Percentiles rank a stretch among this genome's conserved stretches.
Conservation (phyloP, 2,329 filamentous ascomycete species). For the Lasiodiplodia theobromae region DNA sequence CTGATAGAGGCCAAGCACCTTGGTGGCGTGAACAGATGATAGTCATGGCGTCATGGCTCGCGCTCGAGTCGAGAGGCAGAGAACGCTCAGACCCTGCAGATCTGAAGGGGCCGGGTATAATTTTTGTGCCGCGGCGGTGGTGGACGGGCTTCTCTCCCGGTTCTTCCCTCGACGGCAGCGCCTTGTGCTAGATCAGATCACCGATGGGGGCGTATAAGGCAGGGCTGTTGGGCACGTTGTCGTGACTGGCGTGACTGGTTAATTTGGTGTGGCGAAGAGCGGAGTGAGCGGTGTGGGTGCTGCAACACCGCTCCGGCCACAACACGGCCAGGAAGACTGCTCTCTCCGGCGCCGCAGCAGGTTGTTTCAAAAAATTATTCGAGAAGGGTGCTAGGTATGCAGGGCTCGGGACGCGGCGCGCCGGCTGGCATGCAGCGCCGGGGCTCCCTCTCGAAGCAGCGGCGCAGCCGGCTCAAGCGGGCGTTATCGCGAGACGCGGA, state of each 20-base stretch:
- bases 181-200: background rate
- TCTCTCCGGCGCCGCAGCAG: background rate
- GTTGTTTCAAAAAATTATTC: background rate
- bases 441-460: background rate
- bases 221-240: background rate
- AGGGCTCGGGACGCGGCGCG: conserved; percentile 6
- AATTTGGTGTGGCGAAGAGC: conserved; percentile 17
- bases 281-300: conserved; percentile 21
- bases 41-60: conserved; percentile 16
- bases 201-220: background rate
- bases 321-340: background rate
- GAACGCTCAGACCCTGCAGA: conserved; percentile 20
- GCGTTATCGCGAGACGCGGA: conserved; percentile 3
- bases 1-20: background rate
- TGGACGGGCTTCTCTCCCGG: background rate
- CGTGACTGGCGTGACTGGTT: conserved; percentile 18
- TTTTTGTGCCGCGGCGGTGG: background rate
- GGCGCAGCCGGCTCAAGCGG: background rate
- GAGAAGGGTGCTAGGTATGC: background rate
- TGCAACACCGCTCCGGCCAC: conserved; percentile 10
- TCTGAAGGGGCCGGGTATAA: background rate
- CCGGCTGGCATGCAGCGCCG: background rate
- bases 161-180: background rate
- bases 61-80: background rate
- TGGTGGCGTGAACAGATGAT: conserved; percentile 2